Base-by-base conservation (phyloP, 2,329 filamentous ascomycete genomes). In the Orbilia oligospora region DNA sequence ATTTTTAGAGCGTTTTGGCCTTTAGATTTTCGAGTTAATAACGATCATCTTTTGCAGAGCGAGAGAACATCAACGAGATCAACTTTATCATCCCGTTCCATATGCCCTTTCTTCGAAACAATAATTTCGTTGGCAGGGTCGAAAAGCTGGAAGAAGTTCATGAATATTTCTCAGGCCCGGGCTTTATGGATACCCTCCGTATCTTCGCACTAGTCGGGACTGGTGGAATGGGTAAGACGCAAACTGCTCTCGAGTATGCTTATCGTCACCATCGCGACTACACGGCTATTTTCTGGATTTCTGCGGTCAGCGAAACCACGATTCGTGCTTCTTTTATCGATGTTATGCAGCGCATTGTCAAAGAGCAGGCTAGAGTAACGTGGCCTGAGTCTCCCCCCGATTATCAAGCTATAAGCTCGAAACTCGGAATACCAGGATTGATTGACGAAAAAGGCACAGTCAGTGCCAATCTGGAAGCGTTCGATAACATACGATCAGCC, bases 231-330 rank as follows among this genome's bases (percentile, higher is more conserved):
- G 48, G 48, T 5, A 67, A 67, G n/a, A 67, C 64, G 4, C 64
- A 67, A 41, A 41, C 18, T 16, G 64, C 48, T 9, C 16, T 67
- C 9, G 48, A 67, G 22, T 67, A 55, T 30, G 48, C 48, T 5
- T 67, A 55, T 36, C 46, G 76, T 33, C 8, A 80, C 22, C 30
- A 68, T 6, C n/a, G 71, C 6, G 41, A 79, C 1, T 83, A 82
- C 49, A 75, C 76, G 24, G 79, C 82, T 10, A 51, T 83, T 18
- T 82, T 83, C 71, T 82, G 80, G 81, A 18, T 83, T 4, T 78
- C 80, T 61, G 76, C 76, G 9, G 71, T 51, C 38, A 80, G 65
- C 22, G 70, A 67, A 49, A n/a, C 27, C 12, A 71, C n/a, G 0
- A 71, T 64, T 20, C 67, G 30, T 18, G 33, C 24, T 5, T 71